Base-by-base conservation (phyloP, 805 yeast genomes). In the Ogataea trehalophila region DNA sequence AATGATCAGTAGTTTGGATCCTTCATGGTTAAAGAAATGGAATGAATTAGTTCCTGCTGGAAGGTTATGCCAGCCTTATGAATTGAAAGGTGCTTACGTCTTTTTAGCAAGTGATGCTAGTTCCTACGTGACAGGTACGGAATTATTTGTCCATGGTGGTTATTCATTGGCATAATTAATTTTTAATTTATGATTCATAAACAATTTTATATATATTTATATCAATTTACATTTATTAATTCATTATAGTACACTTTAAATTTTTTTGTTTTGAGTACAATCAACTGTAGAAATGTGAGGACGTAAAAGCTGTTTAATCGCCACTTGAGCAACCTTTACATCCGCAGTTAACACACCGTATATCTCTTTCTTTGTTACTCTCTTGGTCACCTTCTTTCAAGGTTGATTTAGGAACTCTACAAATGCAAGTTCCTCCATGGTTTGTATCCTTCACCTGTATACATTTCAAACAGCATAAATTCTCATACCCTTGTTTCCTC, bases 281-380 rank as follows among this genome's bases (percentile, higher is more conserved):
- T 26, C 9, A 26, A 5, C 2, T 26, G 13, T 26, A 3, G 7
- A 26, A 26, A 26, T 26, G 31, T 26, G 17, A 15, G 6, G 1
- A 15, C 3, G 41, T 20, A 13, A n/a, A 13, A 36, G 7, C 16
- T 26, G 7, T 15, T 65, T 60, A 87, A 60, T 86, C 94, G 17
- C 80, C 74, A 58, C 90, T 84, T 2, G 92, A 79, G 62, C 96
- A 88, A 6, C 96, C 96, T 50, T 75, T 70, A 58, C 96, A 88
- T 0, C 96, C 96, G 70, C 96, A 88, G 31, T 83, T 85, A 6
- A 84, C 74, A 63, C 95, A 88, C 54, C 82, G 76, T 14, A 76
- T 69, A 50, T 50, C 60, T 39, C 51, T 57, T 15, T 51, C 60
- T 2, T 58, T 65, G 5, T 66, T 54, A 65, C 35, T 51, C 47